A percentile compares a stretch with the other conserved stretches of the same genome.
Conservation (phyloP, 345 rosid species). For the Salix exigua region DNA sequence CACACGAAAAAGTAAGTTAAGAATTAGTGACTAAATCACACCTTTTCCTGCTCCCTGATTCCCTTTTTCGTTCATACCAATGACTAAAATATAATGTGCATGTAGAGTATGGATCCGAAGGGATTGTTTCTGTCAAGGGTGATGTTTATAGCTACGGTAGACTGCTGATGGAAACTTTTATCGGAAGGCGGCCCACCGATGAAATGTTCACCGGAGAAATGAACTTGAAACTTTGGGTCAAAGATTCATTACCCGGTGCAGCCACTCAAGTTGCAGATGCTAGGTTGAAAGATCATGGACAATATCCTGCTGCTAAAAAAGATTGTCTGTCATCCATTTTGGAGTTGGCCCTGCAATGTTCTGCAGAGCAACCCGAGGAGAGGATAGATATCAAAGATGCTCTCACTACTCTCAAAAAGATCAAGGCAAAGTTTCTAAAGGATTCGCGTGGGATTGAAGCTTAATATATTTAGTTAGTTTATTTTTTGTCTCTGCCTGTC, state of each 20-base stretch:
- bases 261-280: background rate
- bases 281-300: background rate
- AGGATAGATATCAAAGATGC: background rate
- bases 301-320: background rate
- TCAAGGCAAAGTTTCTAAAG: background rate
- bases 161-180: slow-evolving; percentile 11
- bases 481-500: no score
- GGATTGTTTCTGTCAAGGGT: background rate
- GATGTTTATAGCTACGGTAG: slow-evolving; percentile 17
- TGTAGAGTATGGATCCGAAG: slow-evolving; percentile 16
- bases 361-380: background rate
- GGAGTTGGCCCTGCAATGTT: background rate
- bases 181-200: slow-evolving; percentile 13
- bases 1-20: no score
- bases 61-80: background rate
- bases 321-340: background rate
- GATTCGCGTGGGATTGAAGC: background rate
- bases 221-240: background rate
- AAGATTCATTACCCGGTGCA: background rate
- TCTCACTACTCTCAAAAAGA: background rate
- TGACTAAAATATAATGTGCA: background rate
- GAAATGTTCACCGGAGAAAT: background rate
- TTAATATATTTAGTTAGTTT: no score
- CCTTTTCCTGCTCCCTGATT: background rate
- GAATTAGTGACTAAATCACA: background rate